A percentile compares a stretch with the other conserved stretches of the same genome.
Conservation (phyloP, 768 basidiomycete species). For the Auricularia sp. region DNA sequence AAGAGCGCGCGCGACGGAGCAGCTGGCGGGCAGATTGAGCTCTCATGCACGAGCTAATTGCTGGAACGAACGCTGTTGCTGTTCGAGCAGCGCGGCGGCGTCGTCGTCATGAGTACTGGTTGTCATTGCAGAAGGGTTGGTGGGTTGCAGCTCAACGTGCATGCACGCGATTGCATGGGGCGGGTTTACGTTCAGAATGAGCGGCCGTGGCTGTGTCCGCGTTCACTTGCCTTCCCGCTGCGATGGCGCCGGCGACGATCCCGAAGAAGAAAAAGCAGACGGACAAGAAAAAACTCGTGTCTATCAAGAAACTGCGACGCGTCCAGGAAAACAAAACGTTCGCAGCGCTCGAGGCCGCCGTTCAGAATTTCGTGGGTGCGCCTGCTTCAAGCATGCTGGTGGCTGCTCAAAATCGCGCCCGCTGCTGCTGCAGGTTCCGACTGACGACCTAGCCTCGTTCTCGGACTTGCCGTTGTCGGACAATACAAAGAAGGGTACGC, state of each 20-base stretch:
- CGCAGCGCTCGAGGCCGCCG: conserved; percentile 18
- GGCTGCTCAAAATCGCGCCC: not conserved
- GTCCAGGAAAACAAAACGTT: conserved; percentile 18
- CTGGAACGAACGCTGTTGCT: not conserved
- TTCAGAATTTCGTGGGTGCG: conserved; percentile 24
- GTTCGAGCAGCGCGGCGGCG: not conserved
- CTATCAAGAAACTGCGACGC: not conserved
- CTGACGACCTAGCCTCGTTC: conserved; percentile 47
- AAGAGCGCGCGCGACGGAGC: conserved; percentile 11
- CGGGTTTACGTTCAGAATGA: not conserved
- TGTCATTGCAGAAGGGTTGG: not conserved
- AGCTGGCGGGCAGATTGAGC: not conserved
- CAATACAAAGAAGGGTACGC: conserved; percentile 58
- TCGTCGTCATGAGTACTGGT: not conserved
- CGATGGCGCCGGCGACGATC: not conserved
- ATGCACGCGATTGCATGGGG: not conserved
- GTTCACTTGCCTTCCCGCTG: not conserved
- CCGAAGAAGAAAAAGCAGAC: not conserved
- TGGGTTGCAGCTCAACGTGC: not conserved
- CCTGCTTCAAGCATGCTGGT: not conserved
- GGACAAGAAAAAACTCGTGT: not conserved
- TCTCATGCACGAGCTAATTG: not conserved
- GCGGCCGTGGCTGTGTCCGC: not conserved
- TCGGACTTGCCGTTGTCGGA: conserved; percentile 70
- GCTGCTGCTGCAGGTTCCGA: conserved; percentile 34